Percentiles rank a stretch among this genome's conserved stretches.
Evolutionary conservation across 1,284 basidiomycete genomes (phyloP).

Genomic region (Sporisorium exsertum): DNA sequence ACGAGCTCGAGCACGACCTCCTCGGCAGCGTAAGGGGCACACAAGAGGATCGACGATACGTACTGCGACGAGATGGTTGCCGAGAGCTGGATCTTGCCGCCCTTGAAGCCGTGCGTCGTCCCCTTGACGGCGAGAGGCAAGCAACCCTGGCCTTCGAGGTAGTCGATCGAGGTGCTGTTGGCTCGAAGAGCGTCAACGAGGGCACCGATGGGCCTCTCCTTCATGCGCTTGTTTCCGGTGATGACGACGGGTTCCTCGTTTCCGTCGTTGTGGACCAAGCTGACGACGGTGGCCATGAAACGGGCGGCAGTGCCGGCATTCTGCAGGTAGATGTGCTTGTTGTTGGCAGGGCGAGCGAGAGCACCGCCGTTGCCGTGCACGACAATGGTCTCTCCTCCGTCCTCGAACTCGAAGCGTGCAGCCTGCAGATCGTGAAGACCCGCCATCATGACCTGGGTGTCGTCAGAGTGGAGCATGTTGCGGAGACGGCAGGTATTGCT

Average conservation of each 20-base stretch:
- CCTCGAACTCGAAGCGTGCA: constrained; percentile 90
- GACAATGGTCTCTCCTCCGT: constrained; percentile 90
- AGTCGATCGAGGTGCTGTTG: constrained; percentile 85
- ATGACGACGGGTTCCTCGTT: constrained; percentile 73
- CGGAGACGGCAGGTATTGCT: constrained; percentile 87
- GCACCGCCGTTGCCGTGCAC: constrained; percentile 87
- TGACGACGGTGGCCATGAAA: constrained; percentile 95
- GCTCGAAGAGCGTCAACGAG: constrained; percentile 89
- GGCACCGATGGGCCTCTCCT: constrained; percentile 92
- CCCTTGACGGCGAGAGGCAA: constrained; percentile 83
- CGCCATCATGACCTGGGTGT: constrained; percentile 99
- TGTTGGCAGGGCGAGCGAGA: constrained; percentile 72
- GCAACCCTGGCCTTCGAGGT: constrained; percentile 83
- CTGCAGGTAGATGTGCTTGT: constrained; percentile 92
- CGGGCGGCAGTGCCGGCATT: constrained; percentile 98
- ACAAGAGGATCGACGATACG: constrained; percentile 94
- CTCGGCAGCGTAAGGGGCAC: constrained; percentile 89
- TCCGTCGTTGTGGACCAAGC: constrained; percentile 72
- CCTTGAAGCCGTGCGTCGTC: constrained; percentile 78
- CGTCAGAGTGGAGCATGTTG: constrained; percentile 95
- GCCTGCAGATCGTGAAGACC: constrained; percentile 82
- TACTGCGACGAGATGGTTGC: constrained; percentile 98
- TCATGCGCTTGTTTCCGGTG: constrained; percentile 98
- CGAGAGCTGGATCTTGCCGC: constrained; percentile 85
- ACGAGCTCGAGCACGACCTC: constrained; percentile 87